Percentiles rank a stretch among this genome's conserved stretches.
These are phyloP conservation scores for Conoideocrella luteorostrata DNA, from an alignment of 2,329 filamentous ascomycete genomes.

Conservation along the genomic window DNA sequence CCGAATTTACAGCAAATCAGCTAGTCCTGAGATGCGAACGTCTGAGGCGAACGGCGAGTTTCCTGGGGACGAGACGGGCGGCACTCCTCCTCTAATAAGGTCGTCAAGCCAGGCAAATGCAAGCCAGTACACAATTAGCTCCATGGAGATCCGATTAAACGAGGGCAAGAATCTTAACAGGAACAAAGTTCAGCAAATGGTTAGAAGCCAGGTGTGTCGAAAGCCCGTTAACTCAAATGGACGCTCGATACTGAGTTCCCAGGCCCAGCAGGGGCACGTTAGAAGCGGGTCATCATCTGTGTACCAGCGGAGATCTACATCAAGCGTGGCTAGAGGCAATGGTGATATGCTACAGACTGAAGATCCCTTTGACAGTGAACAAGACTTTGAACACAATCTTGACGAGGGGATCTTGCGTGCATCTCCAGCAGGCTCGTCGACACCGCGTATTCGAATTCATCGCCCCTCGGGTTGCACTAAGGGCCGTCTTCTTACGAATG, in stretches of 20 bases:
- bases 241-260: not conserved
- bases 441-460: slow-evolving; percentile 23
- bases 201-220: not conserved
- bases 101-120: not conserved
- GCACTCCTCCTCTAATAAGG: not conserved
- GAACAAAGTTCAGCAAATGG: slow-evolving; percentile 23
- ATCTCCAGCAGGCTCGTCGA: slow-evolving; percentile 31
- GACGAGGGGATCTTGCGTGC: slow-evolving; percentile 31
- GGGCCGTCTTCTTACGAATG: slow-evolving; percentile 1
- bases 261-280: too few relatives aligned
- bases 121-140: slow-evolving; percentile 20
- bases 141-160: slow-evolving; percentile 26
- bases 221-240: not conserved
- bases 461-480: slow-evolving; percentile 1
- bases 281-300: too few relatives aligned
- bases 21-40: slow-evolving; percentile 14
- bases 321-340: too few relatives aligned
- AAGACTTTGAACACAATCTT: slow-evolving; percentile 30
- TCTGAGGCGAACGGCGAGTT: not conserved
- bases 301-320: too few relatives aligned
- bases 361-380: slow-evolving; percentile 31
- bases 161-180: slow-evolving; percentile 28
- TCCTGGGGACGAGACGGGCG: not conserved
- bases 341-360: too few relatives aligned
- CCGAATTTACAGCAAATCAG: slow-evolving; percentile 22